Base-by-base conservation (phyloP, 371 early-diverging fungal species). In the Mucor lusitanicus region DNA sequence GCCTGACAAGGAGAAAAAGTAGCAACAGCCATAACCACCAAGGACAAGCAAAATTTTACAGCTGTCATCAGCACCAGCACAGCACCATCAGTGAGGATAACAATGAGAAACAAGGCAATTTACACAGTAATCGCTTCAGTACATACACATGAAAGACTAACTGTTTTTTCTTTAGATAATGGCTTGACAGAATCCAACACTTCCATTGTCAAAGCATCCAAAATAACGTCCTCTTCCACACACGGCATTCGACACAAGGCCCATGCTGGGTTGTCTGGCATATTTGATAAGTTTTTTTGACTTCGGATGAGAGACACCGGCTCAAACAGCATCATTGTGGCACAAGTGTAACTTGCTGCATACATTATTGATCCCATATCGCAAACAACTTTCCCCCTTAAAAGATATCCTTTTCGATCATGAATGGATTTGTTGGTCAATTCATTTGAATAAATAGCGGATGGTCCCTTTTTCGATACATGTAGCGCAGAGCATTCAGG, bases 1-100 rank as follows among this genome's bases (percentile, higher is more conserved):
- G 76, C 35, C 35, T 80, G 15, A 70, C 72, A 28, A 72, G 74
- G 58, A 57, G 81, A 55, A 70, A 73, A 28, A 80, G 76, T 28
- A 68, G 67, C 50, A 25, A 39, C 2, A 21, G 28, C n/a, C 59
- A 65, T 23, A n/a, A 44, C 12, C 48, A 65, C 19, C 23, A 46
- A 25, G 28, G 17, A 13, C 35, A 32, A 59, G 12, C 30, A 25
- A 15, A 32, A 28, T 35, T 30, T n/a, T 27, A 56, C n/a, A 33
- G 30, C 6, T 53, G 13, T 15, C 53, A 53, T 15, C 27, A 53
- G 1, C 59, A 59, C 0, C 59, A 59, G n/a, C 39, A 39, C 21
- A 37, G 37, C 25, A 59, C 59, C 15, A 33, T 32, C 11, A 59
- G 39, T 59, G 59, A 37, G 23, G 15, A 23, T 37, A 33, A 0